Evolutionary conservation across 768 basidiomycete genomes (phyloP).

Genomic region (Leccinum arenicola): DNA sequence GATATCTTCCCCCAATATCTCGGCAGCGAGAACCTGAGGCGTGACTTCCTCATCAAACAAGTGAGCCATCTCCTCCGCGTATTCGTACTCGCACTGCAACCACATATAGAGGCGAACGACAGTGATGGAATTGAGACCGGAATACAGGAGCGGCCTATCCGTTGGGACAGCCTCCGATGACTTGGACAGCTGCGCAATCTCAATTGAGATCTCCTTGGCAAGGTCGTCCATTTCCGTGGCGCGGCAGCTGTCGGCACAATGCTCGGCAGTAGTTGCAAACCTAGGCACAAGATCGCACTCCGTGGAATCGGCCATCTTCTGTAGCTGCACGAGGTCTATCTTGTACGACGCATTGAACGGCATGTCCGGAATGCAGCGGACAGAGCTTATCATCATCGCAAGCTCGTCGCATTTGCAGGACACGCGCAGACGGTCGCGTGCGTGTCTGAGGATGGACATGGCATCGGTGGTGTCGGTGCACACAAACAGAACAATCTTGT

Average conservation of each 20-base stretch:
- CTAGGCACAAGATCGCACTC: conserved; percentile 15
- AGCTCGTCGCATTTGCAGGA: conserved; percentile 17
- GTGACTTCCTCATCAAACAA: conserved; percentile 33
- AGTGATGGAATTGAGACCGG: conserved; percentile 33
- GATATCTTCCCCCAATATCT: conserved; percentile 24
- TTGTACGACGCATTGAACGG: conserved; percentile 33
- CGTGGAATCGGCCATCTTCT: conserved; percentile 20
- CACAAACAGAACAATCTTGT: conserved; percentile 29
- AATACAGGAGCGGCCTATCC: conserved; percentile 32
- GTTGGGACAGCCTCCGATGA: conserved; percentile 24
- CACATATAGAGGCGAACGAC: conserved; percentile 31
- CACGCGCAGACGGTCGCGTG: conserved; percentile 19
- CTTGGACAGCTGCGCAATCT: conserved; percentile 31
- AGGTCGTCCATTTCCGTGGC: conserved; percentile 15
- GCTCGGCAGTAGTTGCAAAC: conserved; percentile 10
- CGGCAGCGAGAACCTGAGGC: conserved; percentile 26
- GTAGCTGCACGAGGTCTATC: conserved; percentile 27
- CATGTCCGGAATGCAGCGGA: conserved; percentile 26
- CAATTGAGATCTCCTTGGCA: conserved; percentile 33
- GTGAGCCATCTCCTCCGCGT: conserved; percentile 27
- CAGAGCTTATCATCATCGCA: conserved; percentile 24
- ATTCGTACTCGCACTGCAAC: conserved; percentile 34
- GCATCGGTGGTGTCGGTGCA: conserved; percentile 16
- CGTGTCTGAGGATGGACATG: conserved; percentile 21
- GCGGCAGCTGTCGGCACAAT: background rate